These are phyloP conservation scores for Penicillium sp. DNA, from an alignment of 2,329 filamentous ascomycete species.

Conservation along the genomic window DNA sequence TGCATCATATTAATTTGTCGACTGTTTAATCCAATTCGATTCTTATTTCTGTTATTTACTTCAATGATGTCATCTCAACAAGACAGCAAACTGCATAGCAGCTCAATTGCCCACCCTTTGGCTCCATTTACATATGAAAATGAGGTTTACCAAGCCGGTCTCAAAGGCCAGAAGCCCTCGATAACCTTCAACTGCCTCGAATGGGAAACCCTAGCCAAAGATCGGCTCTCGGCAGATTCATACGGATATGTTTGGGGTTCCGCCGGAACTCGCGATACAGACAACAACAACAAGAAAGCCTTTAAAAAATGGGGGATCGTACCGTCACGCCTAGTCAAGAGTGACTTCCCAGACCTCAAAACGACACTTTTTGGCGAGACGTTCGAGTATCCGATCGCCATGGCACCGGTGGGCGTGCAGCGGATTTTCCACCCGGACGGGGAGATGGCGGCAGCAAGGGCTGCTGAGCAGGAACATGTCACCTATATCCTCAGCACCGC, in stretches of 20 bases:
- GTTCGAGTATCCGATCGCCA: conserved; percentile 55
- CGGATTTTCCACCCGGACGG: conserved; percentile 63
- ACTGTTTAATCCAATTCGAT: background rate
- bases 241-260: conserved; percentile 62
- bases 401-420: conserved; percentile 70
- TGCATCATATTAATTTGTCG: background rate
- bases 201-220: conserved; percentile 55
- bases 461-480: conserved; percentile 58
- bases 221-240: conserved; percentile 48
- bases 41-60: background rate
- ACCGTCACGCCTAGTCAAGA: conserved; percentile 28
- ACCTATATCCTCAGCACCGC: conserved; percentile 69
- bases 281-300: conserved; percentile 31
- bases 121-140: conserved; percentile 31
- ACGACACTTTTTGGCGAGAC: conserved; percentile 53
- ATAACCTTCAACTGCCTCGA: conserved; percentile 58
- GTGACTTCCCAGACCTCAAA: conserved; percentile 47
- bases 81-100: background rate
- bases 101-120: background rate
- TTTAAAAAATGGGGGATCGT: conserved; percentile 33
- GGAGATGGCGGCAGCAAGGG: conserved; percentile 62
- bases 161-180: conserved; percentile 48
- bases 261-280: conserved; percentile 43
- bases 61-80: background rate
- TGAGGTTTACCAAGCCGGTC: conserved; percentile 49